Evolutionary conservation across 495 filamentous ascomycete species (phyloP).

Genomic region (Penicillium odoratum): DNA sequence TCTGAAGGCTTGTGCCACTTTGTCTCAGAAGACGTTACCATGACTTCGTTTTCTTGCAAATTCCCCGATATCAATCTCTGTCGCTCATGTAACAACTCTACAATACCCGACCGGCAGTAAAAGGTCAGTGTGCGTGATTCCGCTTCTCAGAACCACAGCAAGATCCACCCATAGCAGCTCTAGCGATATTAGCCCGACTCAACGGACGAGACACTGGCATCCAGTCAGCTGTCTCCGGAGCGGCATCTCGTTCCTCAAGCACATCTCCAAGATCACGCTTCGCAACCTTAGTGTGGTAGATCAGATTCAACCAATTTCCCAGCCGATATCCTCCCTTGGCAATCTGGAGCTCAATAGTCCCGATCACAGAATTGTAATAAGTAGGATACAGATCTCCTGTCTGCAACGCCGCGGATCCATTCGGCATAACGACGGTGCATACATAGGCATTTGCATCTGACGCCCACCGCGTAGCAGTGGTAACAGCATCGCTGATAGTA

Average conservation of each 20-base stretch:
- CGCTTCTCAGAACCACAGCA: constrained; percentile 20
- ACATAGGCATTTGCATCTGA: constrained; percentile 57
- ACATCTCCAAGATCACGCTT: constrained; percentile 14
- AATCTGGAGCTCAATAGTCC: constrained; percentile 68
- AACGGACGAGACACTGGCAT: constrained; percentile 14
- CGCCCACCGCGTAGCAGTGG: constrained; percentile 54
- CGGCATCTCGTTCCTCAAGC: constrained; percentile 5
- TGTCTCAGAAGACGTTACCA: not conserved
- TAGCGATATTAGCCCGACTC: constrained; percentile 24
- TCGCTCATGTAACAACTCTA: not conserved
- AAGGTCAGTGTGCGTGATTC: constrained; percentile 6
- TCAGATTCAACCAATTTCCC: constrained; percentile 36
- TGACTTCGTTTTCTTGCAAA: not conserved
- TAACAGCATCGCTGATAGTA: constrained; percentile 33
- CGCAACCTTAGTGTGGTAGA: constrained; percentile 19
- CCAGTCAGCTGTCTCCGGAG: constrained; percentile 7
- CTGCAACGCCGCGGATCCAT: constrained; percentile 24
- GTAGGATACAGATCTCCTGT: constrained; percentile 38
- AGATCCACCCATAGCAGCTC: constrained; percentile 26
- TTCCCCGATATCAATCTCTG: not conserved
- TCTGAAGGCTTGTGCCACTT: no score
- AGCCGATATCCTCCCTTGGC: constrained; percentile 73
- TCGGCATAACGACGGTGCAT: constrained; percentile 52
- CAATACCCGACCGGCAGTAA: not conserved
- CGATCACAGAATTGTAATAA: constrained; percentile 57